These are phyloP conservation scores for Angomonas ambiguus DNA, from an alignment of 208 protist species.

Conservation along the genomic window DNA sequence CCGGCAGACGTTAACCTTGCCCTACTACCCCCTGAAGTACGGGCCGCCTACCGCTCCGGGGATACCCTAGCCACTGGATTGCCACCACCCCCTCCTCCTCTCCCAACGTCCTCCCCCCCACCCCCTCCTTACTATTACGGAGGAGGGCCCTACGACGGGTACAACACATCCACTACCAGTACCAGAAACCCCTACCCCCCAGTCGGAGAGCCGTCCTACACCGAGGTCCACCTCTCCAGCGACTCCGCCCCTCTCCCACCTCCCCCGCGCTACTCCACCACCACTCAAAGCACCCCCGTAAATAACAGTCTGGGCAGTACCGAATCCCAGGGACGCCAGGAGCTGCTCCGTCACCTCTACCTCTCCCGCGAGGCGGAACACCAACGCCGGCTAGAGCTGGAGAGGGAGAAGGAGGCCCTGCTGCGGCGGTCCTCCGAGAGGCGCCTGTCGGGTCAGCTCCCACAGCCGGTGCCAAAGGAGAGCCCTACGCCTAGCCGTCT, in stretches of 20 bases:
- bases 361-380: conserved; percentile 7
- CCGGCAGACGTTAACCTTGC: not conserved
- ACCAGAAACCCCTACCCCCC: too few species aligned
- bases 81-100: not conserved
- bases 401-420: conserved; percentile 7
- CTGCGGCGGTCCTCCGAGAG: conserved; percentile 4
- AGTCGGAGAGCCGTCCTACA: too few species aligned
- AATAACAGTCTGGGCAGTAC: not conserved
- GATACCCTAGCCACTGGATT: not conserved
- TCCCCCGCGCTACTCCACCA: too few species aligned
- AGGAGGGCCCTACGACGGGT: too few species aligned
- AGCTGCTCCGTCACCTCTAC: conserved; percentile 12
- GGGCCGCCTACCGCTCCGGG: conserved; percentile 12
- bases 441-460: conserved; percentile 9
- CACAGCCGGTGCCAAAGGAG: not conserved
- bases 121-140: conserved; percentile 1
- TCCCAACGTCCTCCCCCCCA: not conserved
- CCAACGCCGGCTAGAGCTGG: not conserved
- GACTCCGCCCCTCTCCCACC: not conserved
- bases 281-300: not conserved
- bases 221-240: not conserved
- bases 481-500: not conserved
- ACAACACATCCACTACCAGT: too few species aligned
- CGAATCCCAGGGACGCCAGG: not conserved
- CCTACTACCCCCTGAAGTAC: conserved; percentile 14